These are phyloP conservation scores for Phytophthora colocasiae DNA, from an alignment of 352 stramenopile species.

Conservation along the genomic window DNA sequence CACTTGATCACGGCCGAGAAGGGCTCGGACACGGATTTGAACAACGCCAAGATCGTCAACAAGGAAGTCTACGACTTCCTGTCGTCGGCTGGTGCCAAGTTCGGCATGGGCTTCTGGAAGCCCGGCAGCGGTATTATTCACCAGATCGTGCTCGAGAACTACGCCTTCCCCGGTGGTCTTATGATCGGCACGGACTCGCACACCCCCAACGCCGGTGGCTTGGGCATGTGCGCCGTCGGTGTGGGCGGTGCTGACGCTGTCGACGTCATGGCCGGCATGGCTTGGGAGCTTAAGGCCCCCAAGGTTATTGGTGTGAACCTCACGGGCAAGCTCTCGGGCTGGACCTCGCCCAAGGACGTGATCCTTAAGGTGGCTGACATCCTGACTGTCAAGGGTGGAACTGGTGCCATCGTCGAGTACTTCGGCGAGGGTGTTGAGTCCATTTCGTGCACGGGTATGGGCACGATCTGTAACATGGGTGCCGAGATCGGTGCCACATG, in stretches of 20 bases:
- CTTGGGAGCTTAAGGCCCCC: slow-evolving; percentile 95
- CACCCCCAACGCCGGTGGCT: slow-evolving; percentile 93
- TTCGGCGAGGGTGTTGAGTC: slow-evolving; percentile 93
- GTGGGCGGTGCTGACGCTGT: slow-evolving; percentile 93
- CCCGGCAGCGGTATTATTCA: slow-evolving; percentile 94
- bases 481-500: slow-evolving; percentile 94
- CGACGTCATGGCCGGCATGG: slow-evolving; percentile 95
- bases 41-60: slow-evolving; percentile 90
- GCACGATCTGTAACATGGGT: slow-evolving; percentile 97
- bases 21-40: slow-evolving; percentile 87
- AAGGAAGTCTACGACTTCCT: slow-evolving; percentile 95
- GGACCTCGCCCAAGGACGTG: slow-evolving; percentile 94
- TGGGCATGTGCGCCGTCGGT: slow-evolving; percentile 94
- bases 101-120: slow-evolving; percentile 96
- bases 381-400: slow-evolving; percentile 94
- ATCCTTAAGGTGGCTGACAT: slow-evolving; percentile 96
- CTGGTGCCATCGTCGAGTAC: slow-evolving; percentile 95
- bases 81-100: slow-evolving; percentile 92
- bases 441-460: slow-evolving; percentile 95
- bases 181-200: slow-evolving; percentile 97
- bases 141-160: slow-evolving; percentile 96
- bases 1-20: slow-evolving; percentile 96
- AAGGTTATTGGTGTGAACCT: slow-evolving; percentile 96
- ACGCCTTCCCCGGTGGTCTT: slow-evolving; percentile 93
- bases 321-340: slow-evolving; percentile 93